A percentile compares a stretch with the other conserved stretches of the same genome.
Conservation (phyloP, 441 rosid genomes). For the Populus tomentosa region DNA sequence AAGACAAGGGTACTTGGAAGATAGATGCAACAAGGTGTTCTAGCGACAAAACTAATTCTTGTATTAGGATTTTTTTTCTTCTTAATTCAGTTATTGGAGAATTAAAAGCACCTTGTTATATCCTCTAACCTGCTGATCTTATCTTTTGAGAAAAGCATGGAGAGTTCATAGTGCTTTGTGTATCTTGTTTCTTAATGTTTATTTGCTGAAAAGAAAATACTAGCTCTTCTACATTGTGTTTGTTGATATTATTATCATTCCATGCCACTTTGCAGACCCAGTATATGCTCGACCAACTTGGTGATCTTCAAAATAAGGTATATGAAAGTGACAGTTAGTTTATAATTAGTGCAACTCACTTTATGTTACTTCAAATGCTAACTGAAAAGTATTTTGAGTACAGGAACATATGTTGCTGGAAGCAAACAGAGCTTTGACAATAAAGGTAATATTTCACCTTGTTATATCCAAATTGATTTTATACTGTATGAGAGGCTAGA, state of each 20-base stretch:
- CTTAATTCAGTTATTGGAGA: neutral
- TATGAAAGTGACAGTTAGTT: no score
- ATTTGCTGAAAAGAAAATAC: neutral
- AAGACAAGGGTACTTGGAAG: neutral
- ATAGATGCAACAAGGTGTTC: neutral
- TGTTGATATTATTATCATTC: neutral
- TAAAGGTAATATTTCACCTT: slow-evolving; percentile 51
- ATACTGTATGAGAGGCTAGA: neutral
- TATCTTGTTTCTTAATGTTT: neutral
- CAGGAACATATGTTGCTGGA: slow-evolving; percentile 83
- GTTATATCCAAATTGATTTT: neutral
- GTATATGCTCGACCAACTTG: slow-evolving; percentile 87
- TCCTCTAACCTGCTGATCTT: no score
- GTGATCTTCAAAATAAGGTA: slow-evolving; percentile 89
- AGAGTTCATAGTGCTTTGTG: neutral
- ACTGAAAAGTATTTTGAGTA: neutral
- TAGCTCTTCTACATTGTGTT: neutral
- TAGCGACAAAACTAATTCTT: neutral
- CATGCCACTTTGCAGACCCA: slow-evolving; percentile 56
- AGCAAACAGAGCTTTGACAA: slow-evolving; percentile 73
- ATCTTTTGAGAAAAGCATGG: neutral
- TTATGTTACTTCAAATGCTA: slow-evolving; percentile 1
- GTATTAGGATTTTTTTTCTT: neutral
- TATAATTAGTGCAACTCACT: neutral
- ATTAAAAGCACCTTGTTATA: no score